Conservation (phyloP, 306 rosid species). For the Cucumis hystrix region DNA sequence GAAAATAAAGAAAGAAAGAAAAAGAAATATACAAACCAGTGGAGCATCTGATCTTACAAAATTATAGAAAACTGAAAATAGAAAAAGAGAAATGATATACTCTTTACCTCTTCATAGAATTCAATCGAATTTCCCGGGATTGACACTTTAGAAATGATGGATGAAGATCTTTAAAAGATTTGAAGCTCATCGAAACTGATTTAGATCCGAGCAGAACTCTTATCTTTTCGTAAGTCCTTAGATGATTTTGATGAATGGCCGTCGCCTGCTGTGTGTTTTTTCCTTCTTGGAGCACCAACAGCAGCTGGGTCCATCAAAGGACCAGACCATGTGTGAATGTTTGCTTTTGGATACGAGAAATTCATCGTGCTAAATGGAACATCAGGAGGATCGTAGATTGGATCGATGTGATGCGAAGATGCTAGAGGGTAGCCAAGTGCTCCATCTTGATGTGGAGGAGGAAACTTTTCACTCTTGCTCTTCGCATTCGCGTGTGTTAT, state of each 20-base stretch:
- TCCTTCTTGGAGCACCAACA: constrained; percentile 60
- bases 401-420: constrained; percentile 85
- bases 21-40: constrained; percentile 51
- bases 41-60: constrained; percentile 36
- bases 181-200: neutral
- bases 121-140: constrained; percentile 33
- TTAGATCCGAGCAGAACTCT: constrained; percentile 16
- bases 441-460: constrained; percentile 99
- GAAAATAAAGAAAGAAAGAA: constrained; percentile 6
- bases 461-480: constrained; percentile 99
- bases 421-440: constrained; percentile 78
- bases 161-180: constrained; percentile 43
- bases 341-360: constrained; percentile 60
- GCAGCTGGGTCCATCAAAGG: constrained; percentile 62
- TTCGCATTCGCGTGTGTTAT: constrained; percentile 92
- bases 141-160: constrained; percentile 12
- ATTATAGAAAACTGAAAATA: constrained; percentile 23
- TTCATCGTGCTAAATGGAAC: constrained; percentile 83
- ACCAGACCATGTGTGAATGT: constrained; percentile 93
- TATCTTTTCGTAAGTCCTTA: constrained; percentile 30
- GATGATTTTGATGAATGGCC: constrained; percentile 40
- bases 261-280: constrained; percentile 59
- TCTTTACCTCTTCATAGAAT: constrained; percentile 35
- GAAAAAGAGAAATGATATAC: constrained; percentile 32
- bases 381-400: constrained; percentile 72